Conservation (phyloP, 164 flowering plant genomes). For the Aristolochia fimbriata region DNA sequence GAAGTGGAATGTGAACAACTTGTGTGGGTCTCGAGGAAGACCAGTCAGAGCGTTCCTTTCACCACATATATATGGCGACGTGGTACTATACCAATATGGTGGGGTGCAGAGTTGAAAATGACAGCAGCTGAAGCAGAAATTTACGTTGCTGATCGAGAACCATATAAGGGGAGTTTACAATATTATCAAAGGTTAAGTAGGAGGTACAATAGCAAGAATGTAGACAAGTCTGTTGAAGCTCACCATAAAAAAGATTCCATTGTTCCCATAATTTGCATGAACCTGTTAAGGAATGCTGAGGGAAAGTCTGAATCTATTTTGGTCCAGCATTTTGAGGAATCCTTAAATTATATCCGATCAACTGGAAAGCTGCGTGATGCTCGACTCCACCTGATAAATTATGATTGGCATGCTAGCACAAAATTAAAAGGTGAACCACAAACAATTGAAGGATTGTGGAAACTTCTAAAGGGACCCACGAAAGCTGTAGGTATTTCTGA, state of each 20-base stretch:
- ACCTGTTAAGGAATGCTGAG: slow-evolving; percentile 82
- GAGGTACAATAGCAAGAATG: slow-evolving; percentile 63
- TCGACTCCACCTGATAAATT: slow-evolving; percentile 70
- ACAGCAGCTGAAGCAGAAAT: slow-evolving; percentile 99
- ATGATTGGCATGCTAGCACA: slow-evolving; percentile 95
- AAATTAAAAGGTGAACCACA: slow-evolving; percentile 85
- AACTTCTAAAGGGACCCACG: slow-evolving; percentile 69
- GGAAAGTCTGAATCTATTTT: slow-evolving; percentile 88
- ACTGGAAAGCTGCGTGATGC: slow-evolving; percentile 62
- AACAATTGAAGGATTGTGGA: slow-evolving; percentile 97
- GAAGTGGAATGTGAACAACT: slow-evolving; percentile 99
- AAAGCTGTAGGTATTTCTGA: slow-evolving; percentile 63
- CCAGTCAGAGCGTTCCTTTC: slow-evolving; percentile 79
- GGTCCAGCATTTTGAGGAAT: slow-evolving; percentile 95
- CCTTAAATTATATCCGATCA: slow-evolving; percentile 56
- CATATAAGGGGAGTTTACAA: slow-evolving; percentile 80
- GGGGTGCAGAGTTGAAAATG: slow-evolving; percentile 97
- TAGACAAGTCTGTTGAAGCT: slow-evolving; percentile 31
- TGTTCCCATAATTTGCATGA: slow-evolving; percentile 84
- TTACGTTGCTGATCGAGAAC: slow-evolving; percentile 73
- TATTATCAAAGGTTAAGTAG: slow-evolving; percentile 78
- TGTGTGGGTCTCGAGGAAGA: slow-evolving; percentile 74
- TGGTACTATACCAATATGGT: slow-evolving; percentile 98
- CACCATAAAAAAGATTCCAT: slow-evolving; percentile 50
- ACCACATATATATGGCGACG: slow-evolving; percentile 89